Percentiles rank a stretch among this genome's conserved stretches.
Evolutionary conservation across 768 basidiomycete genomes (phyloP).

Genomic region (Crepidotus variabilis): DNA sequence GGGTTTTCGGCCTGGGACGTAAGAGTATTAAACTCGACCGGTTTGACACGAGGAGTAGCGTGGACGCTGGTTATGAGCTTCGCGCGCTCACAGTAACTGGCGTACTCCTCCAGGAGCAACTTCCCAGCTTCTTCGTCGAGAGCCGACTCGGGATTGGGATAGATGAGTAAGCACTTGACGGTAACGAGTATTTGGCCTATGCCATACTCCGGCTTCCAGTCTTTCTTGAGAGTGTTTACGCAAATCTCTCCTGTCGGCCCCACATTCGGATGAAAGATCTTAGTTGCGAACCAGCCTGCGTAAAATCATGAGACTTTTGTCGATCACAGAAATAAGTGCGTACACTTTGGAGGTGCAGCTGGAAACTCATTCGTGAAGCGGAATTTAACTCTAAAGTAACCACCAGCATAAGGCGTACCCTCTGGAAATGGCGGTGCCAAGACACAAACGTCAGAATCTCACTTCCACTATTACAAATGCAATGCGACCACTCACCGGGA

Average conservation of each 20-base stretch:
- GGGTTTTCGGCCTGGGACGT: conserved; percentile 15
- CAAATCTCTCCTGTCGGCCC: conserved; percentile 89
- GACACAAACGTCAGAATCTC: not conserved
- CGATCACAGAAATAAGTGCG: conserved; percentile 20
- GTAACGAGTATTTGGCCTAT: conserved; percentile 90
- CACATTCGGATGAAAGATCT: conserved; percentile 98
- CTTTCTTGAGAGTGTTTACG: conserved; percentile 96
- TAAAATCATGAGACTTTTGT: not conserved
- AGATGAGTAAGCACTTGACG: conserved; percentile 93
- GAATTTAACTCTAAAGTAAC: conserved; percentile 75
- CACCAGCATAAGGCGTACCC: conserved; percentile 65
- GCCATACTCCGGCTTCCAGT: conserved; percentile 91
- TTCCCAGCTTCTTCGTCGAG: conserved; percentile 96
- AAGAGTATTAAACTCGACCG: conserved; percentile 64
- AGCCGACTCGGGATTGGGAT: conserved; percentile 95
- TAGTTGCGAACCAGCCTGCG: conserved; percentile 85
- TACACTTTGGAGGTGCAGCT: conserved; percentile 91
- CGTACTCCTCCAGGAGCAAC: conserved; percentile 84
- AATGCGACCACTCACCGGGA: conserved; percentile 57
- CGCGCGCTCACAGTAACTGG: conserved; percentile 82
- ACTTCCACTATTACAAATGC: not conserved
- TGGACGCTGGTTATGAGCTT: conserved; percentile 89
- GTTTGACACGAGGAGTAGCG: conserved; percentile 74
- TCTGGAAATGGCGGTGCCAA: conserved; percentile 27
- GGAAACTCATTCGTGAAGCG: conserved; percentile 93